phyloP scores from a whole-genome alignment of 306 rosid genomes.

The Quercus gilva region DNA sequence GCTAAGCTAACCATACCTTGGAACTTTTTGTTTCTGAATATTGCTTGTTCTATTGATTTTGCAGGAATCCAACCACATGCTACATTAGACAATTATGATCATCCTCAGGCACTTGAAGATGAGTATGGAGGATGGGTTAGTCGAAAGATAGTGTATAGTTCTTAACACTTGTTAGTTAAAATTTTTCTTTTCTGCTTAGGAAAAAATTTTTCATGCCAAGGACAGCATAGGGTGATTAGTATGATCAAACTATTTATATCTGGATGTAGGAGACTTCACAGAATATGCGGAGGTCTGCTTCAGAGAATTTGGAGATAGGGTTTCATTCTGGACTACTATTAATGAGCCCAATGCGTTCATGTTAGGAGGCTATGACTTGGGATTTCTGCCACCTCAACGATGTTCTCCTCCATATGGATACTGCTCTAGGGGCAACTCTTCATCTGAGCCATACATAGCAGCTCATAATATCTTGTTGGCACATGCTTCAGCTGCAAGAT shows the following conservation, averaged over 20 bases:
- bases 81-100: conserved; percentile 52
- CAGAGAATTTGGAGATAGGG: conserved; percentile 74
- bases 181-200: background rate
- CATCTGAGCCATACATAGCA: conserved; percentile 58
- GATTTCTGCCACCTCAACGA: conserved; percentile 43
- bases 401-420: conserved; percentile 65
- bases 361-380: conserved; percentile 42
- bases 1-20: background rate
- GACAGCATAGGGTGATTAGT: background rate
- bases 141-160: conserved; percentile 47
- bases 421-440: conserved; percentile 52
- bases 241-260: conserved; percentile 2
- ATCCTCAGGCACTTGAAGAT: conserved; percentile 74
- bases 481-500: conserved; percentile 57
- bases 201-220: background rate
- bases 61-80: conserved; percentile 78
- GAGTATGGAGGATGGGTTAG: conserved; percentile 84
- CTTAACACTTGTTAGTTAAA: background rate
- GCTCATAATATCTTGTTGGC: conserved; percentile 61
- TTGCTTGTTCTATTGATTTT: background rate
- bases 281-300: conserved; percentile 65
- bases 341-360: conserved; percentile 59
- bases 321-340: conserved; percentile 53
- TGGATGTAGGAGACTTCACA: conserved; percentile 70
- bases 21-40: background rate